phyloP scores from a whole-genome alignment of 192 early-diverging fungal species.

The Coemansia sp. region DNA sequence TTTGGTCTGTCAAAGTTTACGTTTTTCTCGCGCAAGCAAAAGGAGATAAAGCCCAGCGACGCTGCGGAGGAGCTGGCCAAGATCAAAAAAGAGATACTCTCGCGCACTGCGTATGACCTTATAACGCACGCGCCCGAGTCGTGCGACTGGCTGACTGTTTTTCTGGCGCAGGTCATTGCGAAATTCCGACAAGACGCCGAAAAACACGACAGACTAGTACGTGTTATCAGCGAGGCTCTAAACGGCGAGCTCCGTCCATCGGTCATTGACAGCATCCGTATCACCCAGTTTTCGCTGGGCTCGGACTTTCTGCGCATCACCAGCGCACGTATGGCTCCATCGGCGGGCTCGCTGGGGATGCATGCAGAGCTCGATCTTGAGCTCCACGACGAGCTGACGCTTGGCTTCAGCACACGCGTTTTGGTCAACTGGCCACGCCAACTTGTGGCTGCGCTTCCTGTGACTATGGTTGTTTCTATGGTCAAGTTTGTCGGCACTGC shows the following conservation, averaged over 20 bases:
- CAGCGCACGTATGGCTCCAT: constrained; percentile 51
- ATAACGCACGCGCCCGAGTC: constrained; percentile 40
- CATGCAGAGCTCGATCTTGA: constrained; percentile 69
- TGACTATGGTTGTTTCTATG: constrained; percentile 82
- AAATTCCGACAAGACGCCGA: constrained; percentile 55
- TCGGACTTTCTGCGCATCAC: constrained; percentile 54
- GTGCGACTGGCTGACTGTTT: constrained; percentile 61
- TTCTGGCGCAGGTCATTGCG: constrained; percentile 55
- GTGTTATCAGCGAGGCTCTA: constrained; percentile 51
- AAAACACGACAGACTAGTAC: constrained; percentile 49
- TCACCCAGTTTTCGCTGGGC: constrained; percentile 58
- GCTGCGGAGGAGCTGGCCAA: constrained; percentile 44
- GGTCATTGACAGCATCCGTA: constrained; percentile 45
- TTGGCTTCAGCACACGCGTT: constrained; percentile 89
- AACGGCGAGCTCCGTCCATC: constrained; percentile 52
- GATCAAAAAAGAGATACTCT: constrained; percentile 51
- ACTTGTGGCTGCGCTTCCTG: constrained; percentile 85
- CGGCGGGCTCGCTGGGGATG: constrained; percentile 46
- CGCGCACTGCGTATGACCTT: constrained; percentile 51
- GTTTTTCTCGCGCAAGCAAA: constrained; percentile 51
- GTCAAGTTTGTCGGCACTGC: constrained; percentile 90
- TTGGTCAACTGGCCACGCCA: constrained; percentile 95
- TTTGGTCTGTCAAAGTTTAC: constrained; percentile 52
- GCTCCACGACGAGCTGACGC: constrained; percentile 89
- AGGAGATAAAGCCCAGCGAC: constrained; percentile 39